These are phyloP conservation scores for Bruguiera gymnorhiza DNA, from an alignment of 345 rosid genomes.

Conservation along the genomic window DNA sequence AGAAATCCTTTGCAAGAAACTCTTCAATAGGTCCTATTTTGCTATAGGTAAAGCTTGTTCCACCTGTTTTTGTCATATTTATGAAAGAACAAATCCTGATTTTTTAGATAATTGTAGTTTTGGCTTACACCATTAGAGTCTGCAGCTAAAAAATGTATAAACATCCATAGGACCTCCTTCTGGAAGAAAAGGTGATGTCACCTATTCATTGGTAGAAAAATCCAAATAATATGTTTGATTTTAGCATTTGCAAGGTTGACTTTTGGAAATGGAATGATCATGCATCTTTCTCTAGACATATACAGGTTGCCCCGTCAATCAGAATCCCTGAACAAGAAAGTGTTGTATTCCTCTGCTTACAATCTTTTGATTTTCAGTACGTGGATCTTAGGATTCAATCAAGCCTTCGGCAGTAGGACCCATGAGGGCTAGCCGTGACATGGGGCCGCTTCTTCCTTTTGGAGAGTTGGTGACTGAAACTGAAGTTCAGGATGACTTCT, in stretches of 20 bases:
- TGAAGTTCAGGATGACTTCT: constrained; percentile 34
- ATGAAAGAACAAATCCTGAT: neutral
- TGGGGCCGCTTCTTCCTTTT: constrained; percentile 68
- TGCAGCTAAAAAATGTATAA: too few species aligned
- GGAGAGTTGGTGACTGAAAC: constrained; percentile 48
- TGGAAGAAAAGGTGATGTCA: too few species aligned
- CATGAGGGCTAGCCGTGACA: constrained; percentile 38
- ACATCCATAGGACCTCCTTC: too few species aligned
- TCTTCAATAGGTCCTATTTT: constrained; percentile 37
- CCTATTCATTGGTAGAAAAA: neutral
- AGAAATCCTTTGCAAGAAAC: constrained; percentile 52
- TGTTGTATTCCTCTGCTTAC: neutral
- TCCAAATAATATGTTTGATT: constrained; percentile 9
- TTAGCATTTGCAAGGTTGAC: too few species aligned
- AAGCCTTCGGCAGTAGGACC: constrained; percentile 48
- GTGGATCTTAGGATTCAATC: constrained; percentile 39
- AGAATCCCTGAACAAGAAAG: too few species aligned
- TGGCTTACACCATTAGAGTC: too few species aligned
- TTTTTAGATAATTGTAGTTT: too few species aligned
- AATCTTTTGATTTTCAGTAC: constrained; percentile 30
- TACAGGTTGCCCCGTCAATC: neutral
- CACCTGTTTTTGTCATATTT: neutral
- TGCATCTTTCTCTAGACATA: too few species aligned
- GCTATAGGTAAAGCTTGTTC: neutral
- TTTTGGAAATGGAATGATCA: too few species aligned